phyloP scores from a whole-genome alignment of 2,329 filamentous ascomycete species.

The Colletotrichum incanum region DNA sequence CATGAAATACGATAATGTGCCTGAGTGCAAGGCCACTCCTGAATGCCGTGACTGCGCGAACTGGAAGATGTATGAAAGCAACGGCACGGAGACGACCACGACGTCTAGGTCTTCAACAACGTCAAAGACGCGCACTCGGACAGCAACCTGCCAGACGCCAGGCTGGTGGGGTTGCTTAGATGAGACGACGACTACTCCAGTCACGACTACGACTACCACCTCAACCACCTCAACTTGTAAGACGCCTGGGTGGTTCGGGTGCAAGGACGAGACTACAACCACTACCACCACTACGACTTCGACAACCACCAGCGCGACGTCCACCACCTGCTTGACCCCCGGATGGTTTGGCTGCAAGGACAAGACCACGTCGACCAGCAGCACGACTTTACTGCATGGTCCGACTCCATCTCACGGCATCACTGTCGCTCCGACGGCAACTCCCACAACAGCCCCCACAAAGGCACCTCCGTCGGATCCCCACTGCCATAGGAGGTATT shows the following conservation, averaged over 20 bases:
- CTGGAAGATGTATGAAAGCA: slow-evolving; percentile 97
- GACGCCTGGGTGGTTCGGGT: slow-evolving; percentile 78
- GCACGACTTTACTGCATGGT: slow-evolving; percentile 16
- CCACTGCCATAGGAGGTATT: slow-evolving; percentile 56
- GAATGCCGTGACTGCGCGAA: slow-evolving; percentile 91
- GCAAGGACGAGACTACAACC: slow-evolving; percentile 67
- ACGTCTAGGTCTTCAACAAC: slow-evolving; percentile 71
- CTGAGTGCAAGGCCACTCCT: slow-evolving; percentile 81
- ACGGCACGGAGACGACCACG: slow-evolving; percentile 84
- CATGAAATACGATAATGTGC: slow-evolving; percentile 84
- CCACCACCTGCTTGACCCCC: slow-evolving; percentile 64
- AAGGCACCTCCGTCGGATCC: slow-evolving; percentile 47
- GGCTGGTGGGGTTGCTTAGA: slow-evolving; percentile 92
- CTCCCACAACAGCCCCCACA: slow-evolving; percentile 48
- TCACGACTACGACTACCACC: slow-evolving; percentile 61
- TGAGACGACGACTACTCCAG: slow-evolving; percentile 68
- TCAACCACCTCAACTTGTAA: slow-evolving; percentile 71
- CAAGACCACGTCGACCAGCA: slow-evolving; percentile 50
- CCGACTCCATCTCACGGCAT: slow-evolving; percentile 48
- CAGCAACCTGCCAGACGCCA: slow-evolving; percentile 90
- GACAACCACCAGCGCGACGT: slow-evolving; percentile 46
- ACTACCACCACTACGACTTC: slow-evolving; percentile 48
- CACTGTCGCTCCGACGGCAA: slow-evolving; percentile 51
- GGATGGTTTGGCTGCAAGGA: slow-evolving; percentile 70
- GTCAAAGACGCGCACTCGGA: slow-evolving; percentile 76